Evolutionary conservation across 2,329 filamentous ascomycete species (phyloP).

Genomic region (Colletotrichum sp.): DNA sequence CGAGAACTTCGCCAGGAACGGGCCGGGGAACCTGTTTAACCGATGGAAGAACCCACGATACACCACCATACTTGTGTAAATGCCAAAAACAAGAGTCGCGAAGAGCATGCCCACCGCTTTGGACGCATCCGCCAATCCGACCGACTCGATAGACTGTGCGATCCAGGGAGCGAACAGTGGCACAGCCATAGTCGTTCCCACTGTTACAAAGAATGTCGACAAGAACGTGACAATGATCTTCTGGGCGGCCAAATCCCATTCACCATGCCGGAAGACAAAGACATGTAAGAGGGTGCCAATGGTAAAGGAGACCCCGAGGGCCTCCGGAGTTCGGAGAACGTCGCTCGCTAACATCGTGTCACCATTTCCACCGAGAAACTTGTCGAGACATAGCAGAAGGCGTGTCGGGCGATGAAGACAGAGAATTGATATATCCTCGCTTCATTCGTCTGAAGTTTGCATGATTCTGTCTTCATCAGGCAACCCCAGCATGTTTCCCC

Average conservation of each 20-base stretch:
- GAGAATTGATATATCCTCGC: background rate
- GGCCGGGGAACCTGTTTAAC: slow-evolving; percentile 29
- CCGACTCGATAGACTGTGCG: background rate
- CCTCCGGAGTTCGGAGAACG: background rate
- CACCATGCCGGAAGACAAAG: slow-evolving; percentile 25
- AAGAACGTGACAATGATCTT: background rate
- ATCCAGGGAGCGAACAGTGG: background rate
- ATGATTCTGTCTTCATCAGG: background rate
- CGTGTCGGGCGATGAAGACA: background rate
- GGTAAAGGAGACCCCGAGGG: background rate
- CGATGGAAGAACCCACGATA: slow-evolving; percentile 28
- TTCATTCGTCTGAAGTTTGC: background rate
- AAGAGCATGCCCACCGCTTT: background rate
- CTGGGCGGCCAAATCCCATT: slow-evolving; percentile 27
- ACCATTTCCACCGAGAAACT: background rate
- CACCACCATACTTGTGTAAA: slow-evolving; percentile 23
- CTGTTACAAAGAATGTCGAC: background rate
- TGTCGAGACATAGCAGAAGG: background rate
- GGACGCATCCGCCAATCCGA: background rate
- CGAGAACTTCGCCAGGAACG: slow-evolving; percentile 27
- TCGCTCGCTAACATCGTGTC: background rate
- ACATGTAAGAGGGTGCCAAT: slow-evolving; percentile 16
- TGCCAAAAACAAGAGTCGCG: background rate
- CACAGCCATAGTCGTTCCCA: background rate
- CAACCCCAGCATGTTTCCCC: background rate